Evolutionary conservation across 805 yeast species (phyloP), one percentile per base, ranked within the genome.

Genomic region (Candida wancherniae): DNA sequence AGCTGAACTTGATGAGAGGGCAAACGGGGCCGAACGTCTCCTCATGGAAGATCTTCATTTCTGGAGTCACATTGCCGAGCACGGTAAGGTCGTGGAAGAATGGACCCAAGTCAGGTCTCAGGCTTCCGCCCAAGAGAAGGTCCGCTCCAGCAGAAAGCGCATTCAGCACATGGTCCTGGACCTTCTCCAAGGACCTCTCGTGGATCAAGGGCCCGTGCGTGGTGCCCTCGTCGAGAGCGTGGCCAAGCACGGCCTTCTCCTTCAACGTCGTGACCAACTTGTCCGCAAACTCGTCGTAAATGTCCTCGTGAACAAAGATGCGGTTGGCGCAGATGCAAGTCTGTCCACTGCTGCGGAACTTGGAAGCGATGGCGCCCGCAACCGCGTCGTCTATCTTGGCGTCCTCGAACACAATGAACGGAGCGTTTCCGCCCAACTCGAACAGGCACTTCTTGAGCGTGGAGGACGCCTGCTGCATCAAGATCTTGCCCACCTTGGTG

Each of bases 21-120:
- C 84, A 84, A 11, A 84, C 64, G 3, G 94, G 94, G 2, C 92
- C 94, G 53, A 84, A 84, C 2, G 88, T 82, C 54, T 84, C 94
- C 45, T 82, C 87, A n/a, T 55, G 43, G 44, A 71, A 65, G 19
- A 83, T 73, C 24, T 53, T 41, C 75, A 83, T 82, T 13, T 64
- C 66, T 3, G 61, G 52, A 28, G 77, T 73, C 27, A 76, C 82
- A 37, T 74, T 71, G n/a, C 73, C 65, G 30, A 84, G 52, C 9
- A 84, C 67, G 0, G 94, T 84, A 34, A 84, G 77, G 16, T 75
- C 78, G 49, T 69, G 84, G 64, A 77, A 84, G 48, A 63, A 63
- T 24, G 69, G 72, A 4, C 90, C 90, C 11, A 81, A 46, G 15
- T 71, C 73, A 3, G 69, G 52, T 18, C 74, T 68, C 10, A 57